Conservation (phyloP, 116 monocot species). For the Cymodocea nodosa region DNA sequence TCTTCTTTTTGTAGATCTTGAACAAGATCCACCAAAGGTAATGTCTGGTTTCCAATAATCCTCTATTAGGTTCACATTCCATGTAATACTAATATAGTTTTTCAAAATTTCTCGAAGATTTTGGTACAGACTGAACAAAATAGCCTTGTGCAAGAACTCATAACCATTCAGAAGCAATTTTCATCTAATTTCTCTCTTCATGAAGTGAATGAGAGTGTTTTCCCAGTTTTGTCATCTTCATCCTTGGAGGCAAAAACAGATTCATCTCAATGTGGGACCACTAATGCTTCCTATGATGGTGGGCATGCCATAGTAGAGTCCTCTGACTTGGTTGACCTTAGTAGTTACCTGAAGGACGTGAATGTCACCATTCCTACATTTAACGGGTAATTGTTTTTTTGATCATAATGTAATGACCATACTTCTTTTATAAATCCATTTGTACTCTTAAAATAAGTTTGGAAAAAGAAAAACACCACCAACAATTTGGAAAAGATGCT, state of each 20-base stretch:
- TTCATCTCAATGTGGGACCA: not conserved
- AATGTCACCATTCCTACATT: constrained; percentile 61
- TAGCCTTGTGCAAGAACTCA: constrained; percentile 23
- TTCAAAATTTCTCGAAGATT: constrained; percentile 3
- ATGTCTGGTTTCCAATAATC: not conserved
- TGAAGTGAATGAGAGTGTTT: constrained; percentile 10
- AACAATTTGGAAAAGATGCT: too few relatives aligned
- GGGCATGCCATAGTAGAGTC: constrained; percentile 9
- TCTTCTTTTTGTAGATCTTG: constrained; percentile 51
- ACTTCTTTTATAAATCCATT: not conserved
- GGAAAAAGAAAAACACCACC: too few relatives aligned
- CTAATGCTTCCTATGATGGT: not conserved
- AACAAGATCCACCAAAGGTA: constrained; percentile 63
- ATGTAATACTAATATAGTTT: constrained; percentile 4
- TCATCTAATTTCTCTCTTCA: constrained; percentile 33
- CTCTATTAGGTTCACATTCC: not conserved
- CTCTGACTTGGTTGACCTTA: constrained; percentile 43
- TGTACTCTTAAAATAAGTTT: too few relatives aligned
- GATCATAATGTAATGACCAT: not conserved
- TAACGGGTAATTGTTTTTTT: constrained; percentile 57
- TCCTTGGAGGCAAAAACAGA: not conserved
- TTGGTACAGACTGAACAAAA: constrained; percentile 35
- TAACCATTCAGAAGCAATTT: constrained; percentile 55
- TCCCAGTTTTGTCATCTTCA: constrained; percentile 5
- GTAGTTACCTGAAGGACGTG: constrained; percentile 25